phyloP scores from a whole-genome alignment of 2,329 filamentous ascomycete species.

The Whalleya microplaca region DNA sequence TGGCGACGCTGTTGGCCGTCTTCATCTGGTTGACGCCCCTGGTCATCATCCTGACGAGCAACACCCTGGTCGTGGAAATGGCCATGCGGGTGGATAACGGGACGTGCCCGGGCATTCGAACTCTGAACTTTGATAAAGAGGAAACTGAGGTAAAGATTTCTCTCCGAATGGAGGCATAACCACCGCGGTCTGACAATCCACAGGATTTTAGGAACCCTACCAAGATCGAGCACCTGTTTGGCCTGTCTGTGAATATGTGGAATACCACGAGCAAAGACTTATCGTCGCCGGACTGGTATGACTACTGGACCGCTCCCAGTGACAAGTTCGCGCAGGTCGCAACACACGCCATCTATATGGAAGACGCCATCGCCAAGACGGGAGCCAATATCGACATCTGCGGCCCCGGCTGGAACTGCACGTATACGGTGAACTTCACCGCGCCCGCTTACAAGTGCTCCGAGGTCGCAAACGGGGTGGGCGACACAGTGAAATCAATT shows the following conservation, averaged over 20 bases:
- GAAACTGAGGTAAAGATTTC: slow-evolving; percentile 30
- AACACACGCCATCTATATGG: slow-evolving; percentile 30
- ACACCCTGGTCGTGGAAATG: slow-evolving; percentile 40
- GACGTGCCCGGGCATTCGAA: slow-evolving; percentile 36
- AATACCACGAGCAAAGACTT: slow-evolving; percentile 35
- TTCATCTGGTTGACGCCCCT: slow-evolving; percentile 44
- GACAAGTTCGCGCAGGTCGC: slow-evolving; percentile 34
- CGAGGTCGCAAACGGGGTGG: slow-evolving; percentile 37
- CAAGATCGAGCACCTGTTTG: slow-evolving; percentile 32
- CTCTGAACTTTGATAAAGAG: slow-evolving; percentile 41
- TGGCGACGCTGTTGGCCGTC: slow-evolving; percentile 40
- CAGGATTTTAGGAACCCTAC: slow-evolving; percentile 38
- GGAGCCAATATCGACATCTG: slow-evolving; percentile 42
- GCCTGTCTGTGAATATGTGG: slow-evolving; percentile 37
- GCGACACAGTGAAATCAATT: slow-evolving; percentile 33
- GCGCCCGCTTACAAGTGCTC: slow-evolving; percentile 46
- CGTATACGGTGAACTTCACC: slow-evolving; percentile 41
- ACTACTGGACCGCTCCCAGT: slow-evolving; percentile 37
- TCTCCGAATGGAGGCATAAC: neutral
- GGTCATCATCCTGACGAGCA: slow-evolving; percentile 44
- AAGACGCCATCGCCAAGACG: slow-evolving; percentile 29
- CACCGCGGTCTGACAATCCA: slow-evolving; percentile 1
- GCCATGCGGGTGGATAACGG: slow-evolving; percentile 28
- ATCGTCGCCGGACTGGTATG: slow-evolving; percentile 33
- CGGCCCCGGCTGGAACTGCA: slow-evolving; percentile 45